These are phyloP conservation scores for Saccharomycopsis selenospora DNA, from an alignment of 805 yeast species.

Conservation along the genomic window DNA sequence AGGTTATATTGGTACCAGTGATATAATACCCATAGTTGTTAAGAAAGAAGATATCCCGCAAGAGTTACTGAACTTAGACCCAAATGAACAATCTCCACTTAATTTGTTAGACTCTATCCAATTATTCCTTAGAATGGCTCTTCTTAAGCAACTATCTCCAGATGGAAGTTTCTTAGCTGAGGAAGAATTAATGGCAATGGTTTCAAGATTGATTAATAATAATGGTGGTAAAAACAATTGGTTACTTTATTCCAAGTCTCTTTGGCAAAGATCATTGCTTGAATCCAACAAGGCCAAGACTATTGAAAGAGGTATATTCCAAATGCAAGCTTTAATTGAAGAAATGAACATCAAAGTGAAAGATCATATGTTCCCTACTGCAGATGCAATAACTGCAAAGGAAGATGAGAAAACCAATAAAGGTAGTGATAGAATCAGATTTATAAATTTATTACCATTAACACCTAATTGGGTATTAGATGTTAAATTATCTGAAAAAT, in stretches of 20 bases:
- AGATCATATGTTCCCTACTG: constrained; percentile 44
- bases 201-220: constrained; percentile 51
- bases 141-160: constrained; percentile 65
- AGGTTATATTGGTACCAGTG: constrained; percentile 26
- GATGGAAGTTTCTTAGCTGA: constrained; percentile 61
- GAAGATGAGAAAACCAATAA: constrained; percentile 22
- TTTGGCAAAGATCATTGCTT: constrained; percentile 84
- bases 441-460: constrained; percentile 66
- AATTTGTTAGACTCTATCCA: constrained; percentile 68
- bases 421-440: constrained; percentile 52
- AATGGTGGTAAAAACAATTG: constrained; percentile 43
- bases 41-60: constrained; percentile 58
- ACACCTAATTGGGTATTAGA: constrained; percentile 86
- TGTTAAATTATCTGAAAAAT: constrained; percentile 72
- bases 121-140: constrained; percentile 57
- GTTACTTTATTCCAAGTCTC: constrained; percentile 69
- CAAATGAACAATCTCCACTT: constrained; percentile 73
- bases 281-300: constrained; percentile 80
- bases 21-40: constrained; percentile 53
- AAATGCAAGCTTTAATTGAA: constrained; percentile 86
- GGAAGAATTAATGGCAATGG: constrained; percentile 76
- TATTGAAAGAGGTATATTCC: constrained; percentile 88
- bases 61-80: constrained; percentile 50
- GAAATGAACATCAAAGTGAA: constrained; percentile 68
- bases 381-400: constrained; percentile 26